These are phyloP conservation scores for Saxispiralis lemnorum DNA, from an alignment of 495 filamentous ascomycete genomes.

Conservation along the genomic window DNA sequence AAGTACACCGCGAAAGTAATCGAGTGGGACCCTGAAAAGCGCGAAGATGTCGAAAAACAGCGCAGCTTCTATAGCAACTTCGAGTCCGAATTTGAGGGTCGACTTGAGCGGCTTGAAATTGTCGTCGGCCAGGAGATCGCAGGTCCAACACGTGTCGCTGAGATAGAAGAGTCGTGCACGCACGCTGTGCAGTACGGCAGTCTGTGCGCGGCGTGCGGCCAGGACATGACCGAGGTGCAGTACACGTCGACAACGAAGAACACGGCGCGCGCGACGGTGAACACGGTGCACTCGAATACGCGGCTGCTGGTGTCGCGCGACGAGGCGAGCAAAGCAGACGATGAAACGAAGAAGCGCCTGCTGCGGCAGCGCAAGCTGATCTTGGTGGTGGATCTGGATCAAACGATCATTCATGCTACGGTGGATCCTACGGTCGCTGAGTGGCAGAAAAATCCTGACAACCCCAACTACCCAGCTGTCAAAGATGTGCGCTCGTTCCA, in stretches of 20 bases:
- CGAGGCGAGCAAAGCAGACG: slow-evolving; percentile 66
- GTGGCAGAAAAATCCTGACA: slow-evolving; percentile 75
- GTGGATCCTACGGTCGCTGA: slow-evolving; percentile 92
- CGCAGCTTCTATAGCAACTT: slow-evolving; percentile 58
- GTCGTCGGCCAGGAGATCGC: slow-evolving; percentile 50
- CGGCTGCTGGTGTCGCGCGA: slow-evolving; percentile 42
- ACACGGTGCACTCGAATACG: slow-evolving; percentile 82
- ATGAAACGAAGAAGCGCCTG: slow-evolving; percentile 67
- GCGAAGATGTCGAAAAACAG: slow-evolving; percentile 44
- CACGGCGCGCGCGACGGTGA: slow-evolving; percentile 69
- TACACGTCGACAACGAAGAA: slow-evolving; percentile 43
- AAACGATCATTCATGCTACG: slow-evolving; percentile 95
- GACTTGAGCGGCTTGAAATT: slow-evolving; percentile 57
- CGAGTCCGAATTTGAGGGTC: slow-evolving; percentile 67
- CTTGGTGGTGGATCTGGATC: slow-evolving; percentile 90
- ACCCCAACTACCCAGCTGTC: slow-evolving; percentile 80
- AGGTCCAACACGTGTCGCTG: slow-evolving; percentile 36
- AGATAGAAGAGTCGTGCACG: slow-evolving; percentile 78
- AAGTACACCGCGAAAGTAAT: slow-evolving; percentile 58
- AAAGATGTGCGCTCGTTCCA: slow-evolving; percentile 78
- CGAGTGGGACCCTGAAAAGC: slow-evolving; percentile 50
- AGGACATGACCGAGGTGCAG: slow-evolving; percentile 76
- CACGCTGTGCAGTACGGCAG: slow-evolving; percentile 83
- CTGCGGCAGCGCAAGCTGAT: slow-evolving; percentile 66
- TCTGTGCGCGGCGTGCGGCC: slow-evolving; percentile 79